These are phyloP conservation scores for Pseudopyricularia javanii DNA, from an alignment of 2,329 filamentous ascomycete species.

Conservation along the genomic window DNA sequence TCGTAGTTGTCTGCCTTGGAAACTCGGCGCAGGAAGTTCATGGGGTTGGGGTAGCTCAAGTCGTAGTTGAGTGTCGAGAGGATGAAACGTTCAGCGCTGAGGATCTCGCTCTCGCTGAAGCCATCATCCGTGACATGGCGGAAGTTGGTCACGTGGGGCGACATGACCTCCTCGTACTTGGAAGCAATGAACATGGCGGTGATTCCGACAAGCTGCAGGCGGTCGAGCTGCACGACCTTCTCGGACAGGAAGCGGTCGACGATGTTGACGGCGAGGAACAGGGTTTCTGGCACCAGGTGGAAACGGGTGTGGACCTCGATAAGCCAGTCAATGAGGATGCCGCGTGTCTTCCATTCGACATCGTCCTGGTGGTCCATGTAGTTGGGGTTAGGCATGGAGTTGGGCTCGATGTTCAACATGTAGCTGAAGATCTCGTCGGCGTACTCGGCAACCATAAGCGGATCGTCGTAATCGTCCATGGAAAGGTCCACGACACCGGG, in stretches of 20 bases:
- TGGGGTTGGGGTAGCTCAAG: conserved; percentile 95
- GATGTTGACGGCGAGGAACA: conserved; percentile 95
- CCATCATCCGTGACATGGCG: conserved; percentile 93
- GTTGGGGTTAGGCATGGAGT: conserved; percentile 71
- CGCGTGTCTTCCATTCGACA: conserved; percentile 96
- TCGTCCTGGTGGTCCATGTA: conserved; percentile 96
- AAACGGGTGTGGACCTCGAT: conserved; percentile 97
- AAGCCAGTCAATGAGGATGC: conserved; percentile 94
- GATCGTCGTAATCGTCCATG: conserved; percentile 79
- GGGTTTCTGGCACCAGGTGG: conserved; percentile 85
- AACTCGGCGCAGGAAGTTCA: conserved; percentile 98
- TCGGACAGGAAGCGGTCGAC: conserved; percentile 94
- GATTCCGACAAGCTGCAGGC: conserved; percentile 90
- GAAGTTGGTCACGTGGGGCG: conserved; percentile 94
- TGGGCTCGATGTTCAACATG: conserved; percentile 69
- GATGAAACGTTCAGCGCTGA: conserved; percentile 93
- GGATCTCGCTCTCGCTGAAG: conserved; percentile 87
- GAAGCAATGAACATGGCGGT: conserved; percentile 99
- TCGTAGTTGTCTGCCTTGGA: conserved; percentile 99
- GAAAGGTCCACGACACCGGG: conserved; percentile 56
- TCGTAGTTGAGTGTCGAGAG: conserved; percentile 88
- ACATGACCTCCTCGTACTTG: conserved; percentile 97
- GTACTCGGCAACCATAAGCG: conserved; percentile 96
- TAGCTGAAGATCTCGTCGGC: conserved; percentile 97
- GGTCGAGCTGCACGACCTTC: conserved; percentile 92